phyloP scores from a whole-genome alignment of 1,284 basidiomycete genomes.

The Sporisorium reilianum region DNA sequence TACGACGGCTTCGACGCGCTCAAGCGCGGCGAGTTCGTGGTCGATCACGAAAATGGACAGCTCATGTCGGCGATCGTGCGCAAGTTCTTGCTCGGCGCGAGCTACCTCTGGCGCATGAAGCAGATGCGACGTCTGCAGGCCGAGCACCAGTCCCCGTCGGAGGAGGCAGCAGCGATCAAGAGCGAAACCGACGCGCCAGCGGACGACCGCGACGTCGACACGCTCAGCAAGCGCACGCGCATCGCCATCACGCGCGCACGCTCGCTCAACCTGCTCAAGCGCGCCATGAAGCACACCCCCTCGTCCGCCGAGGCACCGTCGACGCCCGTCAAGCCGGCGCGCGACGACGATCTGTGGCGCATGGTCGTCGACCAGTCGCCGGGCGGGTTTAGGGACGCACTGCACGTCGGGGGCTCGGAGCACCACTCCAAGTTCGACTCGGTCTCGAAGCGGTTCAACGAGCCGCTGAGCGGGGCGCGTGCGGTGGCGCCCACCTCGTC shows the following conservation, averaged over 20 bases:
- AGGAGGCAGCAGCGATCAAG: background rate
- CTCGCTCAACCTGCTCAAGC: conserved; percentile 34
- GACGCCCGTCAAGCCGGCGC: conserved; percentile 21
- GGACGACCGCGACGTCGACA: conserved; percentile 5
- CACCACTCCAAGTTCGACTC: conserved; percentile 59
- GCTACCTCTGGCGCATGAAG: conserved; percentile 60
- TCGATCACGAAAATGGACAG: conserved; percentile 87
- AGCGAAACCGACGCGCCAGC: background rate
- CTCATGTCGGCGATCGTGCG: conserved; percentile 84
- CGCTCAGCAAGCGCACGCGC: conserved; percentile 28
- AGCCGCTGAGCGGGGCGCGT: conserved; percentile 11
- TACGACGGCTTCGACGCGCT: conserved; percentile 83
- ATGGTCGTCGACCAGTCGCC: conserved; percentile 60
- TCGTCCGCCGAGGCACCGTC: background rate
- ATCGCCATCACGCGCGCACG: conserved; percentile 33
- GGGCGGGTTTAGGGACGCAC: conserved; percentile 54
- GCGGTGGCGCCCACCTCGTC: conserved; percentile 10
- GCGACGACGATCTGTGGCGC: conserved; percentile 13
- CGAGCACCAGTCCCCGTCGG: background rate
- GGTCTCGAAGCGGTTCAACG: conserved; percentile 42
- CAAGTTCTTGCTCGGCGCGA: conserved; percentile 81
- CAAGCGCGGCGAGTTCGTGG: conserved; percentile 77
- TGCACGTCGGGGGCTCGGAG: conserved; percentile 55
- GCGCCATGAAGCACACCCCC: conserved; percentile 24
- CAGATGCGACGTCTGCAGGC: conserved; percentile 38